These are phyloP conservation scores for Fusarium sp. DNA, from an alignment of 2,329 filamentous ascomycete genomes.

Conservation along the genomic window DNA sequence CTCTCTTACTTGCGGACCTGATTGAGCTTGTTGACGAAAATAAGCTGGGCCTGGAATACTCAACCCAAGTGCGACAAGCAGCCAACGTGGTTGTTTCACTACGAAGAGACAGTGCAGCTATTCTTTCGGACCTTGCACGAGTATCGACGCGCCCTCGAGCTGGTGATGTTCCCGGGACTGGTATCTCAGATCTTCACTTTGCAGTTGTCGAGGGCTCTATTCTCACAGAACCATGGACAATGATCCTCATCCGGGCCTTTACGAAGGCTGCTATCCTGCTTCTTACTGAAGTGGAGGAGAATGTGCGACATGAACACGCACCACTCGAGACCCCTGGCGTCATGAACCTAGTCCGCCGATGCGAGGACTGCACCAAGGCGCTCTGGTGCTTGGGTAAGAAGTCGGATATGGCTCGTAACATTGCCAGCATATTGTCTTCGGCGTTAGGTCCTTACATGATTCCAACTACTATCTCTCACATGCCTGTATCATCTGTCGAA, in stretches of 20 bases:
- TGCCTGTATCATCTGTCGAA: conserved; percentile 31
- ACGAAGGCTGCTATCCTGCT: conserved; percentile 58
- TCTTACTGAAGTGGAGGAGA: conserved; percentile 52
- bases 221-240: conserved; percentile 72
- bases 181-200: conserved; percentile 60
- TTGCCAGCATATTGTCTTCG: conserved; percentile 44
- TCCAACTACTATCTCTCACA: conserved; percentile 31
- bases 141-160: conserved; percentile 56
- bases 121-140: conserved; percentile 62
- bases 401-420: conserved; percentile 60
- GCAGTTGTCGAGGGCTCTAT: conserved; percentile 66
- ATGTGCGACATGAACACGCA: conserved; percentile 43
- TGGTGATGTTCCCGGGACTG: conserved; percentile 42
- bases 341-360: conserved; percentile 51
- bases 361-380: conserved; percentile 64
- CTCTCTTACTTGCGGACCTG: conserved; percentile 66
- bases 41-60: conserved; percentile 44
- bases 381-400: conserved; percentile 68
- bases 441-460: conserved; percentile 46
- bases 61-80: conserved; percentile 45
- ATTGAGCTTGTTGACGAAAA: conserved; percentile 63
- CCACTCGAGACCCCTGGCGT: conserved; percentile 41
- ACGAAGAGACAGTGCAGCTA: conserved; percentile 57
- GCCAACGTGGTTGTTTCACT: conserved; percentile 55
- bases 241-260: conserved; percentile 66